A percentile compares a stretch with the other conserved stretches of the same genome.
These are phyloP conservation scores for Oryza brachyantha DNA, from an alignment of 176 grass and related monocot genomes.

Conservation along the genomic window DNA sequence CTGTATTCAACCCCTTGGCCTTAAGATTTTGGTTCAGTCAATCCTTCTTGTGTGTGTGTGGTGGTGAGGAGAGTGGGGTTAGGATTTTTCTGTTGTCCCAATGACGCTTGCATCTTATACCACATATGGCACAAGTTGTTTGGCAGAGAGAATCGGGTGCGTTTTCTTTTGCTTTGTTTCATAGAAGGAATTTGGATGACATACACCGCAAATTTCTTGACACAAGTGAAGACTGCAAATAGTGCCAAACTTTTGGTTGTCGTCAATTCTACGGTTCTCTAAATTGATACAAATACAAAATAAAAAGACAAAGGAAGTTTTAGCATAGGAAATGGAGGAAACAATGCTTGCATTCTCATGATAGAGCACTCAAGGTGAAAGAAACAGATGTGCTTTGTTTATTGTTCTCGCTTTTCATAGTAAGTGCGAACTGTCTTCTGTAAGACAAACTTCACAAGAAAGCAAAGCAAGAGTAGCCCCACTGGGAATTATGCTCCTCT, in stretches of 20 bases:
- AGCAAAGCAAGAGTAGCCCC: slow-evolving; percentile 50
- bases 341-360: not conserved
- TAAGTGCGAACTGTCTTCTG: slow-evolving; percentile 23
- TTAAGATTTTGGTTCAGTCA: not conserved
- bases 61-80: not conserved
- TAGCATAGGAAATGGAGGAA: slow-evolving; percentile 5
- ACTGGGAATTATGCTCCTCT: slow-evolving; percentile 28
- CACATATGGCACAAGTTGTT: slow-evolving; percentile 1
- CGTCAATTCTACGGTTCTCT: not conserved
- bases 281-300: slow-evolving; percentile 6
- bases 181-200: slow-evolving; percentile 8
- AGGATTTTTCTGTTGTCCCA: slow-evolving; percentile 14
- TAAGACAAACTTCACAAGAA: slow-evolving; percentile 39
- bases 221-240: not conserved
- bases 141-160: not conserved
- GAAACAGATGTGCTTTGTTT: slow-evolving; percentile 12
- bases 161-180: slow-evolving; percentile 13
- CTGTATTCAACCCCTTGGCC: not conserved
- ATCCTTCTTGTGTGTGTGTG: not conserved
- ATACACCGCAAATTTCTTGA: not conserved
- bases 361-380: not conserved
- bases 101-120: slow-evolving; percentile 3
- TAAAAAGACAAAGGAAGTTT: not conserved
- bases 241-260: slow-evolving; percentile 8
- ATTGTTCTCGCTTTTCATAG: slow-evolving; percentile 28